Conservation (phyloP, 106 monocot genomes). For the Hemerocallis citrina region DNA sequence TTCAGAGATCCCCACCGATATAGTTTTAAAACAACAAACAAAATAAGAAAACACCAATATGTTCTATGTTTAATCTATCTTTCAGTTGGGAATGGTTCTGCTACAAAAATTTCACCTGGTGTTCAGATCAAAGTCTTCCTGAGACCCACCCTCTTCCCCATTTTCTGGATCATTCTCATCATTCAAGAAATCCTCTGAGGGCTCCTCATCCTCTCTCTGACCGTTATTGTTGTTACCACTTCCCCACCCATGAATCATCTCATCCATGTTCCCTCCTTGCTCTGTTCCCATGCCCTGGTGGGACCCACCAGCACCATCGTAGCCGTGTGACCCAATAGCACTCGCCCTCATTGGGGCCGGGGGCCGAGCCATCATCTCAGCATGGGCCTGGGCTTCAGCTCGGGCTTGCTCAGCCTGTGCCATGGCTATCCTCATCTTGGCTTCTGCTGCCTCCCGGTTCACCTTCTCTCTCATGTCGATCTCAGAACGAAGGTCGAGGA, state of each 20-base stretch:
- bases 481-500: conserved; percentile 42
- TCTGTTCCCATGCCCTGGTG: conserved; percentile 34
- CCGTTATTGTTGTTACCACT: conserved; percentile 2
- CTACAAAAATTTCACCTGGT: conserved; percentile 14
- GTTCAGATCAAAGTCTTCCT: conserved; percentile 81
- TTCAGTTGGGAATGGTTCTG: too few species aligned
- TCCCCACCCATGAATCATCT: conserved; percentile 52
- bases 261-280: conserved; percentile 40
- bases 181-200: conserved; percentile 84
- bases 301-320: conserved; percentile 24
- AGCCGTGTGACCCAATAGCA: conserved; percentile 20
- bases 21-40: too few species aligned
- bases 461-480: conserved; percentile 63
- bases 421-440: conserved; percentile 63
- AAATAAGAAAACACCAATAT: too few species aligned
- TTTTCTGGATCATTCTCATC: conserved; percentile 75
- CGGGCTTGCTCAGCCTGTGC: conserved; percentile 54
- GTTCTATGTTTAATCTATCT: too few species aligned
- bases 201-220: conserved; percentile 64
- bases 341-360: conserved; percentile 32
- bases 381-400: conserved; percentile 37
- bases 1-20: too few species aligned
- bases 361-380: conserved; percentile 35
- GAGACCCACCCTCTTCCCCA: conserved; percentile 35
- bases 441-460: conserved; percentile 44